Base-by-base conservation (phyloP, 192 early-diverging fungal species). In the Thamnidium elegans region DNA sequence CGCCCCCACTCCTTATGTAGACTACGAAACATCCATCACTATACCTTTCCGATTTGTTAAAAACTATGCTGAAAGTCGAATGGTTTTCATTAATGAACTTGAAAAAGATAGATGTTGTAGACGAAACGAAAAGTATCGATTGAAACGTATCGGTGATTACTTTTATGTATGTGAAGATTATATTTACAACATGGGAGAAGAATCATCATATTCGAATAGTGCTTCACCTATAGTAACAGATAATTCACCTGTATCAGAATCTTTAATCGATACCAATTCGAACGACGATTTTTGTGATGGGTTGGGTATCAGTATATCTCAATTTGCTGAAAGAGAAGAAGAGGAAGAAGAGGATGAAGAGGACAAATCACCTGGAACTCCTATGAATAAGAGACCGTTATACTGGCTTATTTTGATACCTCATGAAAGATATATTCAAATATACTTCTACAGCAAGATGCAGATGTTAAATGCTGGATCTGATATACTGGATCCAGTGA, bases 321-420 rank as follows among this genome's bases (percentile, higher is more conserved):
- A 34, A 11, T 43, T 20, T 23, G 4, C 17, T 14, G 42, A n/a
- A n/a, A 32, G 51, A 53, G 58, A 62, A n/a, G 60, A 62, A 5
- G 52, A 34, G 1, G 1, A 26, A 1, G 10, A 15, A n/a, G 32
- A 23, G 0, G 19, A 19, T 6, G 15, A 34, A 21, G 10, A 15
- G 3, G 42, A 17, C 3, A 26, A 51, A 34, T 3, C 30, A 0
- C 17, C 52, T 0, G 11, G 13, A 48, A 58, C 52, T 48, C 55
- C 65, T 10, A 14, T 50, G 31, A 30, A 50, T 21, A 32, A 17
- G 11, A 30, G 65, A 1, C 69, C 63, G 10, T 55, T 76, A 13
- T 90, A 84, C 55, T 92, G 90, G 89, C 69, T 90, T 15, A 77
- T 89, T 30, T 51, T 89, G 4, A 65, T 80, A 0, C 78, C 89